Percentiles rank a stretch among this genome's conserved stretches.
These are phyloP conservation scores for Populus hybrid DNA, from an alignment of 441 rosid species.

Conservation along the genomic window DNA sequence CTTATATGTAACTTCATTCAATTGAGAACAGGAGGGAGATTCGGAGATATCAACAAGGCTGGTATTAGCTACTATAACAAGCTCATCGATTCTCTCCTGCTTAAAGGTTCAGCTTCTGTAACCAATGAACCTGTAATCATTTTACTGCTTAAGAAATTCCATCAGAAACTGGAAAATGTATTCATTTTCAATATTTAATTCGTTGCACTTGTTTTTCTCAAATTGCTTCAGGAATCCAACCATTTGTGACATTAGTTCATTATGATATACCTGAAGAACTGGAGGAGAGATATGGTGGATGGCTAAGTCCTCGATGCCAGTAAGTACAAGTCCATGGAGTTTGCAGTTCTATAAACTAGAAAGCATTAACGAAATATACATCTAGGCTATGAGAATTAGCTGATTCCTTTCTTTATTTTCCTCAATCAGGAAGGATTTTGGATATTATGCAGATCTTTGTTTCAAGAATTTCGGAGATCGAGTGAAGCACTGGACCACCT, in stretches of 20 bases:
- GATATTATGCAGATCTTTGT: constrained; percentile 48
- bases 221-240: constrained; percentile 36
- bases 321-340: constrained; percentile 1
- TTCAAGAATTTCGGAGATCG: constrained; percentile 50
- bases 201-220: not conserved
- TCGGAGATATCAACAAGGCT: constrained; percentile 37
- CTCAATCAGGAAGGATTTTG: constrained; percentile 51
- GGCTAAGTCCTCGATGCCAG: constrained; percentile 37
- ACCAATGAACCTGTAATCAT: not conserved
- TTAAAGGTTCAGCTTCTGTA: constrained; percentile 19
- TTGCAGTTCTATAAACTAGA: not conserved
- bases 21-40: constrained; percentile 40
- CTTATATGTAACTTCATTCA: not conserved
- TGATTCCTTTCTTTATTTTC: not conserved
- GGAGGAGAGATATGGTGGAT: constrained; percentile 48
- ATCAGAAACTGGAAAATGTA: not conserved
- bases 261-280: constrained; percentile 54
- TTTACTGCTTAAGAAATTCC: not conserved
- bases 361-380: not conserved
- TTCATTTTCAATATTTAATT: not conserved
- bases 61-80: constrained; percentile 48
- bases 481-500: constrained; percentile 48
- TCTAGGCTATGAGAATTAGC: not conserved
- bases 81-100: constrained; percentile 43
- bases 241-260: constrained; percentile 52